Base-by-base conservation (phyloP, 23 red algal species). In the Cyanidiococcus yangmingshanensis region DNA sequence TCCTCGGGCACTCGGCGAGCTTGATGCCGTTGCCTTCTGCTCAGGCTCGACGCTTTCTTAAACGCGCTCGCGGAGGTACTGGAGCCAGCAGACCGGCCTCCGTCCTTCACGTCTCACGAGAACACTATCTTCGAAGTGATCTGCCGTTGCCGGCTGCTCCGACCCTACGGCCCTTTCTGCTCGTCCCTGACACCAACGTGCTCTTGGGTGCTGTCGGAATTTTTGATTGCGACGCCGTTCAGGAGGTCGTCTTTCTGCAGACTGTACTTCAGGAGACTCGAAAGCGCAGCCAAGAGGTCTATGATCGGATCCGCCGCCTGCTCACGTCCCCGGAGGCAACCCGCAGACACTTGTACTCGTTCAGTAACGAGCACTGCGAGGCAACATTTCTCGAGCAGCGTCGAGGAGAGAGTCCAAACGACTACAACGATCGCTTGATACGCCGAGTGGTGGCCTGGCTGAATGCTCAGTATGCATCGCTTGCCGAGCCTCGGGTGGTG, bases 61-160 rank as follows among this genome's bases (percentile, higher is more conserved):
- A 71, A 35, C 7, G 63, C 3, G 63, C 63, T 7, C 15, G 63
- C 15, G 50, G 50, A 15, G 63, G 63, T 71, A 30, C 32, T 25
- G 63, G 63, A 3, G n/a, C 21, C 63, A 35, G 12, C 27, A 7
- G 63, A 12, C n/a, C 7, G 63, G 32, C 63, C 32, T 25, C 63
- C 3, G 88, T 96, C 38, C 67, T 79, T 40, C 82, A 77, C 0
- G 82, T 90, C 31, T 80, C 92, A 2, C 71, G 85, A 51, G 92
- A 96, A 74, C 92, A 96, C 74, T 96, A 96, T 74, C 74, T 96
- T 33, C 85, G 92, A 39, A 80, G 87, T 37, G 92, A 96, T 50
- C 80, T 96, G 35, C 68, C 80, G 21, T 87, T 39, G 29, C 30
- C 33, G 74, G 63, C 75, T 57, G 50, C 76, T 29, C 25, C 79